phyloP scores from a whole-genome alignment of 192 early-diverging fungal species.

The Podochytrium sp. region DNA sequence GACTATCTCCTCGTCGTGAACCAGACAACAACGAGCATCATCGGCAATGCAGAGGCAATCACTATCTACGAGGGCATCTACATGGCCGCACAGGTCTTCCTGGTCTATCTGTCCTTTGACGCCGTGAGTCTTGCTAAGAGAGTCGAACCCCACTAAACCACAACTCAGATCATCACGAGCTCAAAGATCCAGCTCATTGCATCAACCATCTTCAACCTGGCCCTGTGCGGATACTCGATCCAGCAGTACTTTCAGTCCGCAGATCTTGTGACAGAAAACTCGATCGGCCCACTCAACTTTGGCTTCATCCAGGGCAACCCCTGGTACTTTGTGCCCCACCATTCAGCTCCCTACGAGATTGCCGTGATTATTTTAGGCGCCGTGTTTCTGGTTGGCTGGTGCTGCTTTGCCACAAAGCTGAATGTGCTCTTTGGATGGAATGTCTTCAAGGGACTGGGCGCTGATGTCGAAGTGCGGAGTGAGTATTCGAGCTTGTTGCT shows the following conservation, averaged over 20 bases:
- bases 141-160: not conserved
- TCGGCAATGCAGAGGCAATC: conserved; percentile 29
- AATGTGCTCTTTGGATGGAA: conserved; percentile 62
- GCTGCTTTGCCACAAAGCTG: conserved; percentile 45
- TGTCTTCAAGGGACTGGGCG: conserved; percentile 62
- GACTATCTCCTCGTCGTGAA: conserved; percentile 3
- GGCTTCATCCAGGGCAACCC: not conserved
- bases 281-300: not conserved
- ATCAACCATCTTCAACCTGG: conserved; percentile 49
- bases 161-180: conserved; percentile 33
- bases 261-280: conserved; percentile 24
- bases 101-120: conserved; percentile 50
- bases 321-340: conserved; percentile 18
- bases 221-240: conserved; percentile 43
- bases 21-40: not conserved
- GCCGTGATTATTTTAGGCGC: conserved; percentile 37
- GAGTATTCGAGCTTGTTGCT: conserved; percentile 40
- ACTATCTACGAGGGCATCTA: conserved; percentile 52
- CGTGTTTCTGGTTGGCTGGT: conserved; percentile 50
- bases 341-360: conserved; percentile 34
- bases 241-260: conserved; percentile 46
- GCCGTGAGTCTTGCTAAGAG: conserved; percentile 38
- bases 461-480: conserved; percentile 54
- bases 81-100: conserved; percentile 48
- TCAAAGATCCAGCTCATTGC: conserved; percentile 58